Evolutionary conservation across 352 stramenopile genomes (phyloP).

Genomic region (Phytophthora ramorum): DNA sequence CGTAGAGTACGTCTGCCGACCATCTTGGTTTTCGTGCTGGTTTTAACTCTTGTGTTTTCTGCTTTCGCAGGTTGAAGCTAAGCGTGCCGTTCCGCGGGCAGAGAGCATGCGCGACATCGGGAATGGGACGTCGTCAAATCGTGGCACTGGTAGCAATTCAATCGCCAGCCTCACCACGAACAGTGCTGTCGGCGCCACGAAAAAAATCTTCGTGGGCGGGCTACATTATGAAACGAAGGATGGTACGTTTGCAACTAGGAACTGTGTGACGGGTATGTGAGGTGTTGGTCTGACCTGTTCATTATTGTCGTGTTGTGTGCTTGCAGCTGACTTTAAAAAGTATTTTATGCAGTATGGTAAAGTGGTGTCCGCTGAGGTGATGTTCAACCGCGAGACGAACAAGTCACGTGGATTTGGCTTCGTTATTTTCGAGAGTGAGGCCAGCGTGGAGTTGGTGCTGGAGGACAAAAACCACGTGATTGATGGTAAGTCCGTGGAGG

Average conservation of each 20-base stretch:
- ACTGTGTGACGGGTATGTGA: background rate
- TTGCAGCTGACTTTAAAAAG: constrained; percentile 87
- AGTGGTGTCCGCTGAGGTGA: constrained; percentile 93
- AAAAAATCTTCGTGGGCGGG: constrained; percentile 94
- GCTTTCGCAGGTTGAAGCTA: constrained; percentile 85
- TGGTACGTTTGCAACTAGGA: constrained; percentile 50
- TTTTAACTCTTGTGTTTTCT: constrained; percentile 23
- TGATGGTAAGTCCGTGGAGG: constrained; percentile 92
- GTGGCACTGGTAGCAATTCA: constrained; percentile 55
- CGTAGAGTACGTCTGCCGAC: constrained; percentile 63
- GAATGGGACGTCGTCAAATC: constrained; percentile 52
- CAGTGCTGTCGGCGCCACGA: constrained; percentile 78
- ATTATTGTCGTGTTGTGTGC: constrained; percentile 5
- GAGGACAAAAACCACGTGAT: constrained; percentile 91
- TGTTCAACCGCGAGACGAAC: constrained; percentile 96
- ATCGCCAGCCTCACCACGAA: constrained; percentile 63
- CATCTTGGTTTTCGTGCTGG: background rate
- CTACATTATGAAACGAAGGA: constrained; percentile 95
- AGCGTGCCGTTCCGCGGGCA: constrained; percentile 89
- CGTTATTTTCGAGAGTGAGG: constrained; percentile 93
- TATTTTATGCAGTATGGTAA: constrained; percentile 95
- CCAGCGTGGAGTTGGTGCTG: constrained; percentile 87
- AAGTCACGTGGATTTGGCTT: constrained; percentile 95
- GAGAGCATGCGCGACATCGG: constrained; percentile 82
- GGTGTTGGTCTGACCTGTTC: constrained; percentile 1